Conservation (phyloP, 495 filamentous ascomycete species). For the Penicillium turbatum region DNA sequence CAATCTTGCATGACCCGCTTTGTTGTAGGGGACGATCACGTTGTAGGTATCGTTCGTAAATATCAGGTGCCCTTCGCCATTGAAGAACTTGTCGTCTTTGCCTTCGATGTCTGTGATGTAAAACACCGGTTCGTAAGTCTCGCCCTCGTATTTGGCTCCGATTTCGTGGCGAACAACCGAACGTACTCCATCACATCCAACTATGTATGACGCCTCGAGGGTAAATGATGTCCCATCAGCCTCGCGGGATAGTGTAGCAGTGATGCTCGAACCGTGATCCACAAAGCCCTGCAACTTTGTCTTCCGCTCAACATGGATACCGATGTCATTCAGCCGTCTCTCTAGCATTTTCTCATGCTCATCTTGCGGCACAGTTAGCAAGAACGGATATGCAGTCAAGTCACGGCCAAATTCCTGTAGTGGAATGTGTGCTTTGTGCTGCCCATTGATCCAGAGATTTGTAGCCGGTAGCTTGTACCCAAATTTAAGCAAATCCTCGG, state of each 20-base stretch:
- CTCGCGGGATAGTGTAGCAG: conserved; percentile 20
- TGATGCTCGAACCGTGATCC: conserved; percentile 23
- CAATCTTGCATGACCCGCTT: conserved; percentile 21
- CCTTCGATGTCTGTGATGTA: conserved; percentile 36
- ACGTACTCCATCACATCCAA: conserved; percentile 37
- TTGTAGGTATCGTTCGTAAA: conserved; percentile 28
- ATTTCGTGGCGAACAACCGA: conserved; percentile 28
- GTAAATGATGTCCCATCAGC: conserved; percentile 14
- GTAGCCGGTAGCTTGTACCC: conserved; percentile 34
- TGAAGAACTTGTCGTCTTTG: conserved; percentile 23
- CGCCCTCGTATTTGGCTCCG: conserved; percentile 30
- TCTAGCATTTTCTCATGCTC: conserved; percentile 37
- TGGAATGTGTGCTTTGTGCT: conserved; percentile 21
- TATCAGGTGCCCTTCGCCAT: conserved; percentile 33
- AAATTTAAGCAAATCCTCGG: conserved; percentile 27
- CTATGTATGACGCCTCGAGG: conserved; percentile 29
- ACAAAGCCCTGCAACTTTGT: conserved; percentile 25
- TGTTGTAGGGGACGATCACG: conserved; percentile 26
- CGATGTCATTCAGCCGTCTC: conserved; percentile 26
- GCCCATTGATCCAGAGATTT: conserved; percentile 33
- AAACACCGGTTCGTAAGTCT: conserved; percentile 30
- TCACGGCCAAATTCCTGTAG: conserved; percentile 24
- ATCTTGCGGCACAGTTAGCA: conserved; percentile 30
- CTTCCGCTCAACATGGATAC: conserved; percentile 30
- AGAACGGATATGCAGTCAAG: conserved; percentile 35